Conservation (phyloP, 176 grass and related monocot species). For the Oryza brachyantha region DNA sequence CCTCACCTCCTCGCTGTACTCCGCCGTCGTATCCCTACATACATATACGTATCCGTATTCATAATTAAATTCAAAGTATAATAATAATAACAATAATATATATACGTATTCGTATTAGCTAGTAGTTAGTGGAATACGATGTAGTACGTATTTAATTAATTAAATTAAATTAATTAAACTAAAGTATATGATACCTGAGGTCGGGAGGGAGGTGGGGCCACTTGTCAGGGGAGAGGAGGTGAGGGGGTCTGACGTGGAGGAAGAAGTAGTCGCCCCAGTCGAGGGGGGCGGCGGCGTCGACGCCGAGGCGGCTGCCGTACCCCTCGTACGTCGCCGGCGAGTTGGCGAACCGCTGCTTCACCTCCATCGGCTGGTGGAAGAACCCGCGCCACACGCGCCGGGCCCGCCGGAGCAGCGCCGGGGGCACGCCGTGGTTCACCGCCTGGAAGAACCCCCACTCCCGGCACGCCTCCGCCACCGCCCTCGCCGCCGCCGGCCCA, state of each 20-base stretch:
- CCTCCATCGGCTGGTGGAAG: slow-evolving; percentile 60
- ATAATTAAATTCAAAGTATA: too few species aligned
- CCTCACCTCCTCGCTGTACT: slow-evolving; percentile 59
- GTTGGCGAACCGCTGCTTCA: slow-evolving; percentile 75
- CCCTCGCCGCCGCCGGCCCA: slow-evolving; percentile 8
- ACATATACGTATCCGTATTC: too few species aligned
- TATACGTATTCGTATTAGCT: too few species aligned
- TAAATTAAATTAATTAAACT: too few species aligned
- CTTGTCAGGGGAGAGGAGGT: slow-evolving; percentile 45
- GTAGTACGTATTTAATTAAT: too few species aligned
- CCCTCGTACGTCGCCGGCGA: slow-evolving; percentile 79
- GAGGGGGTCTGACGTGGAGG: slow-evolving; percentile 66
- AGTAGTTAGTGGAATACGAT: too few species aligned
- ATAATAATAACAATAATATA: too few species aligned
- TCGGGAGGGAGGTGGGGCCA: slow-evolving; percentile 53
- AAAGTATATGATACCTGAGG: slow-evolving; percentile 41
- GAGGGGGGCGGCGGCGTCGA: slow-evolving; percentile 55
- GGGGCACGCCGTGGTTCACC: slow-evolving; percentile 72
- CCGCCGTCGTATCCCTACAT: slow-evolving; percentile 47
- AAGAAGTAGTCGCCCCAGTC: slow-evolving; percentile 98
- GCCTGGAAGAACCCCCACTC: slow-evolving; percentile 96
- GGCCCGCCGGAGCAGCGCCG: slow-evolving; percentile 36
- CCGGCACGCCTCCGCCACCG: slow-evolving; percentile 53
- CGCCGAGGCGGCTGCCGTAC: slow-evolving; percentile 82
- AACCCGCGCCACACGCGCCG: slow-evolving; percentile 55